Evolutionary conservation across 257 asterid species (phyloP).

Genomic region (Craterostigma plantagineum): DNA sequence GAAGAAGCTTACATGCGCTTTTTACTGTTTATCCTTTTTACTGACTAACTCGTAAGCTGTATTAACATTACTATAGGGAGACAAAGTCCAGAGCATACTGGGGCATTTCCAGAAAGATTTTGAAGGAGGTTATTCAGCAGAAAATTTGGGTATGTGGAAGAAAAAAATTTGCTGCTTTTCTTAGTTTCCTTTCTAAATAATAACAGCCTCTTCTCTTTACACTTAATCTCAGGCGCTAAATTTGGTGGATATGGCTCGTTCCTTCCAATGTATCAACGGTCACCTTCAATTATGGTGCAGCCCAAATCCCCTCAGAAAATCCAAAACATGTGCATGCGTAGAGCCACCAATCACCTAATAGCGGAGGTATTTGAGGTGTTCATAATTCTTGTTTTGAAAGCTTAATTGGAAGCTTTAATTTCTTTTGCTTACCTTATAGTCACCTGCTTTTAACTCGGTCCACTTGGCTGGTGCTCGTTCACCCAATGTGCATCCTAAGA

Average conservation of each 20-base stretch:
- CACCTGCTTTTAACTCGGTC: conserved; percentile 19
- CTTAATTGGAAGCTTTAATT: too few species aligned
- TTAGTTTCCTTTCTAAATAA: conserved; percentile 6
- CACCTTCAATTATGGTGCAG: conserved; percentile 46
- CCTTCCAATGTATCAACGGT: conserved; percentile 58
- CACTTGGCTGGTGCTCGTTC: conserved; percentile 14
- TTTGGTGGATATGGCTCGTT: conserved; percentile 94
- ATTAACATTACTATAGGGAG: conserved; percentile 35
- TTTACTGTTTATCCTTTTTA: not conserved
- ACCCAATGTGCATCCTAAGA: conserved; percentile 4
- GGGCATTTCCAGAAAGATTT: conserved; percentile 91
- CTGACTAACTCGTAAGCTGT: conserved; percentile 1
- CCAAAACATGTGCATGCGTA: conserved; percentile 15
- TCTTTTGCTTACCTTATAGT: conserved; percentile 12
- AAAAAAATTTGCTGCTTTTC: conserved; percentile 7
- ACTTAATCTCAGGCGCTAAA: conserved; percentile 46
- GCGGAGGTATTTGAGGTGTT: too few species aligned
- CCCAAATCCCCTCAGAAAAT: conserved; percentile 43
- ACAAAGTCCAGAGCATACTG: conserved; percentile 61
- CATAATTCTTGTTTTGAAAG: too few species aligned
- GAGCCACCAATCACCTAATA: too few species aligned
- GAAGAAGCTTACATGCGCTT: too few species aligned
- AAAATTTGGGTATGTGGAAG: conserved; percentile 67
- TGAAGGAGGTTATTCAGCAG: conserved; percentile 75
- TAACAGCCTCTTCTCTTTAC: conserved; percentile 10